Percentiles rank a stretch among this genome's conserved stretches.
Evolutionary conservation across 2,329 filamentous ascomycete species (phyloP).

Genomic region (Monilinia fructicola): DNA sequence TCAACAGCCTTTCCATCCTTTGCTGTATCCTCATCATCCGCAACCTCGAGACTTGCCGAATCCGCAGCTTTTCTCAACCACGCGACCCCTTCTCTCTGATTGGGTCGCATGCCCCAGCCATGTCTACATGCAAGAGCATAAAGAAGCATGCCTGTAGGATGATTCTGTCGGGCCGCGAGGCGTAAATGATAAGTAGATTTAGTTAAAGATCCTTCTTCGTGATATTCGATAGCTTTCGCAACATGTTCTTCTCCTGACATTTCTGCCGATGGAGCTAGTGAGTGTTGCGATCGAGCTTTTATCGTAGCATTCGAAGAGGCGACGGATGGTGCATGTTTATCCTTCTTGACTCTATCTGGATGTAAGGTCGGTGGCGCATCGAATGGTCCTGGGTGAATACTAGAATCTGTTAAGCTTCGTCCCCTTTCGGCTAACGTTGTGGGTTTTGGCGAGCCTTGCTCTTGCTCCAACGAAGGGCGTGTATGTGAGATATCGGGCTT

Average conservation of each 20-base stretch:
- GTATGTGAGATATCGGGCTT: slow-evolving; percentile 32
- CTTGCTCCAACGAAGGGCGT: slow-evolving; percentile 50
- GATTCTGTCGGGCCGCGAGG: slow-evolving; percentile 78
- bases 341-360: slow-evolving; percentile 44
- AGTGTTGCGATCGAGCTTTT: slow-evolving; percentile 49
- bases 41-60: slow-evolving; percentile 75
- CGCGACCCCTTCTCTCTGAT: slow-evolving; percentile 82
- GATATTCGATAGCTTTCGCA: slow-evolving; percentile 82
- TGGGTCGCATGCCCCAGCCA: slow-evolving; percentile 95
- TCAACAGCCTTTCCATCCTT: slow-evolving; percentile 65
- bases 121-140: slow-evolving; percentile 94
- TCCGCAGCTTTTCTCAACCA: slow-evolving; percentile 94
- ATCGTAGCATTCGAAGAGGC: slow-evolving; percentile 39
- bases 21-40: slow-evolving; percentile 70
- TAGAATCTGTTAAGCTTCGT: slow-evolving; percentile 48
- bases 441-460: slow-evolving; percentile 47
- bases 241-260: slow-evolving; percentile 86
- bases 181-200: slow-evolving; percentile 96
- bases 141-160: slow-evolving; percentile 92
- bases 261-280: slow-evolving; percentile 58
- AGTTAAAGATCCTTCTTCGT: slow-evolving; percentile 82
- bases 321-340: slow-evolving; percentile 28
- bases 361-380: slow-evolving; percentile 28
- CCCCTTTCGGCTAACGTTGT: slow-evolving; percentile 45
- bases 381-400: slow-evolving; percentile 40